These are phyloP conservation scores for Hagleromyces aurorensis DNA, from an alignment of 805 yeast genomes.

Conservation along the genomic window DNA sequence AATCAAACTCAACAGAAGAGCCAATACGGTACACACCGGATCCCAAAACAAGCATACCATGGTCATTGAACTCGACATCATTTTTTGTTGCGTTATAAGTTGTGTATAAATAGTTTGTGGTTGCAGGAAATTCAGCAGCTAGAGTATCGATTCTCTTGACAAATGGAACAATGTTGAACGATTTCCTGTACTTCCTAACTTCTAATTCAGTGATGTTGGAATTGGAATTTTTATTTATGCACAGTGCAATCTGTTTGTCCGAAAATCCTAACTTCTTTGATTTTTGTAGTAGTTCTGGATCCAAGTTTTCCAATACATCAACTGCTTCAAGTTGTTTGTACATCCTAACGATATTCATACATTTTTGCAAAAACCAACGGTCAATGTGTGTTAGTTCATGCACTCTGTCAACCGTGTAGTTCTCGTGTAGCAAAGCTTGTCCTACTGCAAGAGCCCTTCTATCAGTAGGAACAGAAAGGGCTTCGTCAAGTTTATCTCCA, in stretches of 20 bases:
- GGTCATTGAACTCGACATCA: slow-evolving; percentile 79
- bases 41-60: slow-evolving; percentile 91
- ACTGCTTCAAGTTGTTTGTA: slow-evolving; percentile 68
- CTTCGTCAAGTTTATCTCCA: slow-evolving; percentile 68
- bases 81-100: slow-evolving; percentile 87
- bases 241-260: slow-evolving; percentile 83
- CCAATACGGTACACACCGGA: slow-evolving; percentile 99
- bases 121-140: slow-evolving; percentile 98
- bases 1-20: slow-evolving; percentile 95
- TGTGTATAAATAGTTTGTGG: slow-evolving; percentile 90
- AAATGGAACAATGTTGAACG: slow-evolving; percentile 76
- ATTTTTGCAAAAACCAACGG: slow-evolving; percentile 90
- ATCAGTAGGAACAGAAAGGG: slow-evolving; percentile 81
- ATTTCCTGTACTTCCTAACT: slow-evolving; percentile 75
- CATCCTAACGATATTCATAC: slow-evolving; percentile 87
- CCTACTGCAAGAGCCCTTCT: slow-evolving; percentile 98
- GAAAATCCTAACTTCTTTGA: slow-evolving; percentile 94
- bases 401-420: slow-evolving; percentile 83
- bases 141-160: slow-evolving; percentile 95
- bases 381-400: slow-evolving; percentile 91
- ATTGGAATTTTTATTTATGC: slow-evolving; percentile 45
- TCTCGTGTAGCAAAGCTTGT: slow-evolving; percentile 88
- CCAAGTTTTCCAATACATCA: slow-evolving; percentile 50
- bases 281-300: slow-evolving; percentile 59
- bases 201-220: slow-evolving; percentile 51